Evolutionary conservation across 2,329 filamentous ascomycete species (phyloP), one percentile per base, ranked within the genome.

Genomic region (Epichloe festucae): DNA sequence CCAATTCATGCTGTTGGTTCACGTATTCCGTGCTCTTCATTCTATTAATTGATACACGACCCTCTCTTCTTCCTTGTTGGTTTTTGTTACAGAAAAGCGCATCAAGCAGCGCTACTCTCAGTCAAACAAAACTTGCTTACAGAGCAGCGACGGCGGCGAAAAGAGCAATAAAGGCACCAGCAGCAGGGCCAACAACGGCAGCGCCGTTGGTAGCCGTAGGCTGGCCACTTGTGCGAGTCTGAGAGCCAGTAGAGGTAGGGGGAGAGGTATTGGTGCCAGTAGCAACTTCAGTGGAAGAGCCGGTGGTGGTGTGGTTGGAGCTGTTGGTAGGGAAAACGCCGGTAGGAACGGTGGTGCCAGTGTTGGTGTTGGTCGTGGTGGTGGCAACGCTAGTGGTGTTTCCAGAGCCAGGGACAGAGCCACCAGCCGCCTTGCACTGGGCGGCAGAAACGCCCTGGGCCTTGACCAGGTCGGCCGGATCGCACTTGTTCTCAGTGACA

Each of bases 401-500:
- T 8, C 39, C 45, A 34, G 51, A 46, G 46, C n/a, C 46, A 39
- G 49, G 21, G 19, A 17, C 36, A 41, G 57, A 43, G 45, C 27
- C 50, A 14, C 52, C 52, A 23, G 44, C 6, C 34, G 58, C 55
- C 11, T 58, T 56, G 56, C 69, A 71, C 23, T 63, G 60, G 3
- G 51, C 57, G 12, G 46, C 48, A 12, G 67, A 67, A 10, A 68
- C 63, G 8, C 57, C 47, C 51, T 65, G 63, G 15, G 66, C 67
- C 51, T 62, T 59, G 23, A 53, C 41, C 21, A 72, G 58, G 10
- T 67, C 64, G 34, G 51, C 39, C 2, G 55, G 27, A 11, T 54
- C 52, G 59, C 73, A 76, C 41, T 62, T 61, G 23, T 59, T 54
- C 27, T 44, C 55, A 53, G 63, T 52, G 46, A 70, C 52, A 58